Conservation (phyloP, 331 rosid genomes). For the Ulmus americana region DNA sequence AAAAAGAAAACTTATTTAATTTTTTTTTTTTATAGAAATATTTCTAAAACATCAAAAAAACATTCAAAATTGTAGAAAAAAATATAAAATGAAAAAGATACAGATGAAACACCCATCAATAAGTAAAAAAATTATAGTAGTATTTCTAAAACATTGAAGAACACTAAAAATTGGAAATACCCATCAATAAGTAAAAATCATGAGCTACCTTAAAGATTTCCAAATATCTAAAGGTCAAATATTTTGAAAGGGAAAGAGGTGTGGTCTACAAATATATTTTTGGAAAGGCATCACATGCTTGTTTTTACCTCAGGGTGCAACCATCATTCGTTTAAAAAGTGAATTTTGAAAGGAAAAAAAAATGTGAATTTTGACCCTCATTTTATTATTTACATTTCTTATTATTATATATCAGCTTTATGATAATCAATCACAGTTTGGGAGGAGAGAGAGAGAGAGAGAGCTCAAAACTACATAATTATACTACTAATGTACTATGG, state of each 20-base stretch:
- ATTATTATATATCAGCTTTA: not conserved
- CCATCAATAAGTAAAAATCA: too few relatives aligned
- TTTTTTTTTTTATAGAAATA: too few relatives aligned
- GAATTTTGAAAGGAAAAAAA: conserved; percentile 9
- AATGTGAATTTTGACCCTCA: conserved; percentile 15
- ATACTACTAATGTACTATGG: not conserved
- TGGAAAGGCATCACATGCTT: conserved; percentile 27
- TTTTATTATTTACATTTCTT: not conserved
- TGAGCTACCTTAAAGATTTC: too few relatives aligned
- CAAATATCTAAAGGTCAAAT: not conserved
- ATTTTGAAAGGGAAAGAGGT: not conserved
- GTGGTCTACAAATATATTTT: not conserved
- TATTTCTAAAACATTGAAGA: too few relatives aligned
- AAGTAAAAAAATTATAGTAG: too few relatives aligned
- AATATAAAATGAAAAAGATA: too few relatives aligned
- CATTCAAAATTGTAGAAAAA: too few relatives aligned
- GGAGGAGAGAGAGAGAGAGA: not conserved
- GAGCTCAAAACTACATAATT: not conserved
- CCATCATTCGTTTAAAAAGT: conserved; percentile 18
- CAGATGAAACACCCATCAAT: too few relatives aligned
- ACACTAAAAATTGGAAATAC: too few relatives aligned
- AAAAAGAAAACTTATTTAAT: too few relatives aligned
- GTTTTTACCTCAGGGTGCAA: conserved; percentile 17
- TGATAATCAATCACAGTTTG: conserved; percentile 4
- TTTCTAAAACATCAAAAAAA: too few relatives aligned